Base-by-base conservation (phyloP, 1,139 yeast genomes). In the Hanseniaspora sp. region DNA sequence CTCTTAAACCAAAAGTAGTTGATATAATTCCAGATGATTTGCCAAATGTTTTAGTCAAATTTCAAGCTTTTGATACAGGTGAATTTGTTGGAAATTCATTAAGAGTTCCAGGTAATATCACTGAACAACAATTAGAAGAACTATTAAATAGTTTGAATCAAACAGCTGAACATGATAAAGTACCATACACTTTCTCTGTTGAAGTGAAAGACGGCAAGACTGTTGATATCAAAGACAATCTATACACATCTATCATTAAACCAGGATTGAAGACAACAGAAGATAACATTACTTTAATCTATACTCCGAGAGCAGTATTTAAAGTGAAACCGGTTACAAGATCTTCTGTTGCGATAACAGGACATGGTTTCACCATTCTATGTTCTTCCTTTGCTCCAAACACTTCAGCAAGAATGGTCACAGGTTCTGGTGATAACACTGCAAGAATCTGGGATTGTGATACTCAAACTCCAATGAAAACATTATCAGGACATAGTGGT, bases 351-450 rank as follows among this genome's bases (percentile, higher is more conserved):
- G 90, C 96, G 1, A 90, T 92, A 56, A 80, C 95, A 1, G 98
- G 98, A 6, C 99, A 92, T 65, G 95, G 96, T 0, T 79, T 95
- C 5, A 90, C 97, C 0, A 87, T 92, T 58, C 73, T 92, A 60
- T 86, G 96, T 57, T 84, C 94, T 49, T 92, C 86, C 60, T 92
- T 94, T 74, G 95, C 98, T 1, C 98, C 98, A 37, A 78, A 85
- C 63, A 83, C 92, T 42, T 80, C 94, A 13, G 77, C 92, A 5
- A 74, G 90, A 60, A 81, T 92, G 83, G 94, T 87, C 48, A 84
- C 96, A 0, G 99, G 98, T 47, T 88, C 96, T 8, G 99, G 99
- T 46, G 99, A 92, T 67, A 80, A 85, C 45, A 90, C 97, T n/a
- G 97, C 97, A 4, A 75, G 97, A 64, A 79, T 92, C 53, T 92